Evolutionary conservation across 2,329 filamentous ascomycete genomes (phyloP), one percentile per base, ranked within the genome.

Genomic region (Colletotrichum sp.): DNA sequence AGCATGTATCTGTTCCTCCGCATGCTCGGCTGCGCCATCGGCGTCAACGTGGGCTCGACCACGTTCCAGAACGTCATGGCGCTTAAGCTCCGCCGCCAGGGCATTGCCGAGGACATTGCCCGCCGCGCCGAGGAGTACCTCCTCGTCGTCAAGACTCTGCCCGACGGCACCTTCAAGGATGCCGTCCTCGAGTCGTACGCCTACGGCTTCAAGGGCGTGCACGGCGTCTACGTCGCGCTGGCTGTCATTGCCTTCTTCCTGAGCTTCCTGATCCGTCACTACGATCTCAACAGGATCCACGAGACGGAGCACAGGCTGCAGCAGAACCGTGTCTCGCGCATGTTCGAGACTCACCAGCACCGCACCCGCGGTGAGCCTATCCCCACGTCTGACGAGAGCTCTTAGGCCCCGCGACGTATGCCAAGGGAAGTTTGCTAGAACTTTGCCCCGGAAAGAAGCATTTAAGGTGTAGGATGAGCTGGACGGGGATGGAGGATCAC

Each of bases 1-100:
- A 68, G 77, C 48, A 77, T 77, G 75, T 78, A 78, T 43, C 66
- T 78, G 14, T 79, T 79, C 74, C 69, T 78, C 18, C 77, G 78
- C 48, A 77, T 76, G 69, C 72, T 79, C 1, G 78, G 78, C 16
- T 73, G 74, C 34, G 73, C 78, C 43, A 71, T 79, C 63, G 78
- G 78, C 55, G 78, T 79, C 48, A 78, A 73, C 59, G 78, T 75
- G 24, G 78, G 77, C 24, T 77, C 78, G 8, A 78, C 76, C 61
- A 72, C 71, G 26, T 79, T 79, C 74, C 78, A 79, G 72, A 78
- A 79, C 52, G 77, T 78, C 67, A 79, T 79, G 78, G 66, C 55
- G 13, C 10, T 74, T n/a, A 78, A 77, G 66, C 78, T 79, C 6
- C 55, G 67, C 36, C 60, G 68, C n/a, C 43, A 74, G 14, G 75